phyloP scores from a whole-genome alignment of 2,329 filamentous ascomycete species.

The Ploettnerulaceae sp. region DNA sequence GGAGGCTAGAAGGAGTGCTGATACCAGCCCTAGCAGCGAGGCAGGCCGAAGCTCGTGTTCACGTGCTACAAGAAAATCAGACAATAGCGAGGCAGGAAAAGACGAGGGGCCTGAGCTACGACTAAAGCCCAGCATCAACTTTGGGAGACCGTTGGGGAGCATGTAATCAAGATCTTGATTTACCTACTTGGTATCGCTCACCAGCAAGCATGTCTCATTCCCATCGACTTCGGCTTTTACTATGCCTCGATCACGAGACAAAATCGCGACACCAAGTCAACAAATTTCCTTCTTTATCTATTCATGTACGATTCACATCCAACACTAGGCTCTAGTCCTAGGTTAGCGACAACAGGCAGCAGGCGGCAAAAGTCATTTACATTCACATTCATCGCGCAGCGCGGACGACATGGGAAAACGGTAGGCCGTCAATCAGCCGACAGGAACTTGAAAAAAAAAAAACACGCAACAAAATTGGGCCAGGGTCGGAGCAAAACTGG shows the following conservation, averaged over 20 bases:
- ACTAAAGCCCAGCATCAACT: conserved; percentile 29
- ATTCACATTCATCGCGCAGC: conserved; percentile 4
- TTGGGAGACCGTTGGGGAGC: conserved; percentile 29
- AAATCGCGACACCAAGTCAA: background rate
- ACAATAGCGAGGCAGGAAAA: conserved; percentile 18
- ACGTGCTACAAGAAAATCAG: conserved; percentile 3
- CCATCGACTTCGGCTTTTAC: background rate
- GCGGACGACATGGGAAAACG: background rate
- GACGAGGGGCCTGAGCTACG: conserved; percentile 27
- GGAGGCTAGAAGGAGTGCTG: conserved; percentile 21
- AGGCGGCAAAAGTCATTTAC: background rate
- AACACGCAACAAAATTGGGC: background rate
- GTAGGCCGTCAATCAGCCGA: background rate
- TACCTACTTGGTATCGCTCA: background rate
- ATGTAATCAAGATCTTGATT: conserved; percentile 13
- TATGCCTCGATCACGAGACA: too few relatives aligned
- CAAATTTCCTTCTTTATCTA: background rate
- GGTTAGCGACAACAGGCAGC: background rate
- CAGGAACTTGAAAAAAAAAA: background rate
- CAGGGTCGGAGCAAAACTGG: background rate
- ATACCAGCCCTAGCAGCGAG: conserved; percentile 13
- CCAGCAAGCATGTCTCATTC: background rate
- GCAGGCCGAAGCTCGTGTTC: background rate
- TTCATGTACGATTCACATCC: background rate
- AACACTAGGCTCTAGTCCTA: background rate